Percentiles rank a stretch among this genome's conserved stretches.
Evolutionary conservation across 2,329 filamentous ascomycete genomes (phyloP).

Genomic region (Pseudocercospora pini-densiflorae): DNA sequence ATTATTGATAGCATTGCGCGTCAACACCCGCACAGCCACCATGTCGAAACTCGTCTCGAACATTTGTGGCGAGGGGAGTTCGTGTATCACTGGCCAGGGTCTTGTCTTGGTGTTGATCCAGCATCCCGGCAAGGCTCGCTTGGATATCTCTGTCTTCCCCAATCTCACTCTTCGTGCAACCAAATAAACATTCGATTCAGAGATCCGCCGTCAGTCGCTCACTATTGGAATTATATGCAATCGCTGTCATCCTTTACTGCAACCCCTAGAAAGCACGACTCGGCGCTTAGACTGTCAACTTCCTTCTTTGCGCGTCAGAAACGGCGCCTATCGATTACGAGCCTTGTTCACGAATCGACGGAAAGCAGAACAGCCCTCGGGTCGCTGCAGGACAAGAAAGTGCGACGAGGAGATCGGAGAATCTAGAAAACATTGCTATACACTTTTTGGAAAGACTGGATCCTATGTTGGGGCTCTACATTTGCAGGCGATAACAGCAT

Average conservation of each 20-base stretch:
- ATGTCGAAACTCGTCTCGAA: not conserved
- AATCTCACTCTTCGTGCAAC: not conserved
- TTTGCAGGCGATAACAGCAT: slow-evolving; percentile 7
- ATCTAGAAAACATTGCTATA: not conserved
- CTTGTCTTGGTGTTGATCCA: not conserved
- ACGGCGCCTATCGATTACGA: not conserved
- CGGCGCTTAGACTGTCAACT: not conserved
- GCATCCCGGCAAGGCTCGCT: not conserved
- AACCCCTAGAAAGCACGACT: not conserved
- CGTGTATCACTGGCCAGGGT: not conserved
- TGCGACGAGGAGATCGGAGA: not conserved
- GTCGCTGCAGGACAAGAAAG: not conserved
- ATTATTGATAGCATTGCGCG: not conserved
- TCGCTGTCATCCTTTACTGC: not conserved
- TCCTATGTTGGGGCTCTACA: slow-evolving; percentile 7
- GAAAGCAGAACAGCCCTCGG: not conserved
- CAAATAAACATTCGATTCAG: not conserved
- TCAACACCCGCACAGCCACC: not conserved
- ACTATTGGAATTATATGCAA: not conserved
- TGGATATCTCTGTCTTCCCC: not conserved
- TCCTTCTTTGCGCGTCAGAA: not conserved
- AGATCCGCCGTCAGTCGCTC: not conserved
- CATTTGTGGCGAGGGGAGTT: not conserved
- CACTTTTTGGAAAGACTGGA: not conserved
- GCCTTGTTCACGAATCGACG: not conserved